These are phyloP conservation scores for Candida railenensis DNA, from an alignment of 805 yeast species.

Conservation along the genomic window DNA sequence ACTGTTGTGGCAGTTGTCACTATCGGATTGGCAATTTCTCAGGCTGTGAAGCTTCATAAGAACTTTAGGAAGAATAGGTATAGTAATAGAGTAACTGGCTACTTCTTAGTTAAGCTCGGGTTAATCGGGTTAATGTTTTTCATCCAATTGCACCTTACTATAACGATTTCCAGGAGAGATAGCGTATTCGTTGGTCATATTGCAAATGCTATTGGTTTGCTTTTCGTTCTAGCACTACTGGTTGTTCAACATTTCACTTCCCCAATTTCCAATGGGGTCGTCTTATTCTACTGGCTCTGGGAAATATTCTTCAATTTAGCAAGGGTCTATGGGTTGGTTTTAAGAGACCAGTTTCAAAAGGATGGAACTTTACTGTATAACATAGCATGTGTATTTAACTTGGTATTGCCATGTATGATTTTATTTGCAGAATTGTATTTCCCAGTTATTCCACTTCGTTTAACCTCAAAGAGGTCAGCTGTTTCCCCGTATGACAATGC, in stretches of 20 bases:
- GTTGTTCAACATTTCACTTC: constrained; percentile 71
- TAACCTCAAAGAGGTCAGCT: constrained; percentile 11
- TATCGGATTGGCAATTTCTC: constrained; percentile 40
- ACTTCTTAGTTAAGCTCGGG: constrained; percentile 41
- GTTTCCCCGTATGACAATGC: constrained; percentile 54
- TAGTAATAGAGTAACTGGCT: constrained; percentile 24
- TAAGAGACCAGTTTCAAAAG: constrained; percentile 29
- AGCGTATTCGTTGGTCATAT: constrained; percentile 25
- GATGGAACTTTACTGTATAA: constrained; percentile 13
- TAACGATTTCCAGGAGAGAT: constrained; percentile 7
- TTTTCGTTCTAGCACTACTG: constrained; percentile 56
- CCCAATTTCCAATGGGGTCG: constrained; percentile 61
- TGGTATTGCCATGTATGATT: constrained; percentile 40
- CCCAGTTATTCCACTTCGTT: constrained; percentile 34
- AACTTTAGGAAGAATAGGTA: neutral
- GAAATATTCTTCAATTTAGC: constrained; percentile 43
- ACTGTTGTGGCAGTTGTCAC: constrained; percentile 38
- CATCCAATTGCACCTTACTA: constrained; percentile 15
- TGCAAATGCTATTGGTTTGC: constrained; percentile 38
- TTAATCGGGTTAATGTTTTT: constrained; percentile 37
- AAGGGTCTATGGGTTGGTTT: constrained; percentile 32
- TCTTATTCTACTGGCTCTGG: constrained; percentile 76
- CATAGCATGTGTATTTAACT: constrained; percentile 26
- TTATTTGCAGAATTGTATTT: constrained; percentile 43
- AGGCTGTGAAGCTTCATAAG: constrained; percentile 23